Evolutionary conservation across 768 basidiomycete species (phyloP), one percentile per base, ranked within the genome.

Genomic region (Gloeophyllum trabeum): DNA sequence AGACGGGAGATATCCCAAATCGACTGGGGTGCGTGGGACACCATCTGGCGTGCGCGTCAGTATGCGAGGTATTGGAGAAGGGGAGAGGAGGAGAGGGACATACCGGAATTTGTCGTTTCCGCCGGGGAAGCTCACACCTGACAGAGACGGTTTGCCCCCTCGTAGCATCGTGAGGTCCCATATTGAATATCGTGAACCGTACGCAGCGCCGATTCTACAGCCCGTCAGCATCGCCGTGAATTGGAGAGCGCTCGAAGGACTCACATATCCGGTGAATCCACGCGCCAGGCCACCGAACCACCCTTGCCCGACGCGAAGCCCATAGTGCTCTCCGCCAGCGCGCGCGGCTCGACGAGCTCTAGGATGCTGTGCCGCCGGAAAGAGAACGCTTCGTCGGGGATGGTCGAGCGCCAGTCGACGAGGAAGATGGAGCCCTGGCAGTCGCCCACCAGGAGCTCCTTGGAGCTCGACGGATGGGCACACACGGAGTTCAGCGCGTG

Each of bases 361-460:
- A 85, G 52, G 35, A 86, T 59, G 53, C 71, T 79, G 16, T 58
- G 70, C 54, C 79, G 74, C 37, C 79, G 71, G 70, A 79, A 75
- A 42, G 61, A 68, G 36, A 66, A 71, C 42, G 67, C 66, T 42
- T 70, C 71, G 16, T 60, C 51, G 42, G 53, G 69, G 10, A 70
- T 68, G 52, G 87, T 81, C 4, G 79, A 72, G 42, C 81, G 75
- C 87, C 87, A 90, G 61, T 90, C 84, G n/a, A 79, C 76, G 37
- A 88, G 58, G 57, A 79, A 86, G 37, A 89, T 64, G 22, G 76
- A 79, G 24, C 87, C 87, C 25, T 71, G 73, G 42, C 67, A 71
- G 59, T 90, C 87, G 2, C 84, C 73, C 42, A 88, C 79, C 21
- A 90, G 67, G 51, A 90, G 76, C 50, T 86, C 86, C 56, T 83